Conservation (phyloP, 495 filamentous ascomycete genomes). For the Penicillium malachiteum region DNA sequence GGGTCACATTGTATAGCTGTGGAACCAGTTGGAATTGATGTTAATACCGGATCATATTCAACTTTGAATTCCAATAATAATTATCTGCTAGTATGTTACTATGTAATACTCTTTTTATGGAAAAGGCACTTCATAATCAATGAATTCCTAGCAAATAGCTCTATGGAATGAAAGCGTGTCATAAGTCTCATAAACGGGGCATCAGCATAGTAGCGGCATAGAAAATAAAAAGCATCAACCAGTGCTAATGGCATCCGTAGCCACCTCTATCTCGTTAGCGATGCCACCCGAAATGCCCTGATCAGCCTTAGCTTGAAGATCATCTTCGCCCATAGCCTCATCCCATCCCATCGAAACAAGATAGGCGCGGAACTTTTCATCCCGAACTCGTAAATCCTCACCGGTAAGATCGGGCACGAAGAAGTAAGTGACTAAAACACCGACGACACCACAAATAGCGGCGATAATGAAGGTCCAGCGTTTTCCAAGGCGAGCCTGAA, state of each 20-base stretch:
- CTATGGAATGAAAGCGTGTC: too few species aligned
- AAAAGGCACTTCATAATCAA: too few species aligned
- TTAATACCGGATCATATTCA: too few species aligned
- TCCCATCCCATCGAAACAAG: slow-evolving; percentile 49
- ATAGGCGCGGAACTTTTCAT: slow-evolving; percentile 47
- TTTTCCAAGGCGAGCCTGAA: slow-evolving; percentile 43
- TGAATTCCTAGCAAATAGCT: too few species aligned
- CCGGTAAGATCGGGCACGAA: slow-evolving; percentile 49
- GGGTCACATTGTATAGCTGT: slow-evolving; percentile 1
- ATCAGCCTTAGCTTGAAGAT: slow-evolving; percentile 31
- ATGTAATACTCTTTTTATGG: too few species aligned
- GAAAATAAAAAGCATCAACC: background rate
- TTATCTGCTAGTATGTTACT: too few species aligned
- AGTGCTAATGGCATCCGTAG: background rate
- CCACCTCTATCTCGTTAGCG: background rate
- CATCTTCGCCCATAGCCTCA: slow-evolving; percentile 47
- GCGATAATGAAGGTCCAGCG: slow-evolving; percentile 54
- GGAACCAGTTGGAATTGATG: background rate
- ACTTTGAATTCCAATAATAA: too few species aligned
- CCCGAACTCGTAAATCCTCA: slow-evolving; percentile 41
- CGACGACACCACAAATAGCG: slow-evolving; percentile 52
- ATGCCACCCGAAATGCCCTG: slow-evolving; percentile 18
- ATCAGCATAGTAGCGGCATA: too few species aligned
- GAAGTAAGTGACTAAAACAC: slow-evolving; percentile 50
- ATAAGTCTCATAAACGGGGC: too few species aligned